Evolutionary conservation across 768 basidiomycete species (phyloP).

Genomic region (Calocera cornea): DNA sequence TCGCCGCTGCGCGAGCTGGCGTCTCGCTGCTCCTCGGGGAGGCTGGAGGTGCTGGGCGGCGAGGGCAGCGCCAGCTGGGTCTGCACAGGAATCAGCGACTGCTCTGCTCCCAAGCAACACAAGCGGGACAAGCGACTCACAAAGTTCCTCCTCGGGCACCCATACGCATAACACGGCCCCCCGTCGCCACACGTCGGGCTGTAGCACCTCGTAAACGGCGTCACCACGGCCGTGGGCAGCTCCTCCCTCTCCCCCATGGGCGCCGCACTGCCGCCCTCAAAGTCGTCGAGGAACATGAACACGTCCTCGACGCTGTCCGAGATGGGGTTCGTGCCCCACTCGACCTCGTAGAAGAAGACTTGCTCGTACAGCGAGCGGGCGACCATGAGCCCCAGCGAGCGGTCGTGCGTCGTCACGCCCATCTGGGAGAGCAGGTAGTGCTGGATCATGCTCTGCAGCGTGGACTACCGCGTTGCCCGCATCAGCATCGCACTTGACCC

Average conservation of each 20-base stretch:
- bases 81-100: neutral
- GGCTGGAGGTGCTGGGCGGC: neutral
- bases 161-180: conserved; percentile 63
- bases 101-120: too few species aligned
- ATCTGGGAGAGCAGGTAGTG: conserved; percentile 67
- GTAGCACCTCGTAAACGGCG: conserved; percentile 82
- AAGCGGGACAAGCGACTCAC: too few species aligned
- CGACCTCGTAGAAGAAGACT: conserved; percentile 92
- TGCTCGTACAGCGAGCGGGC: conserved; percentile 84
- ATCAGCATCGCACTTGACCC: conserved; percentile 8
- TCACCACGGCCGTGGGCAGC: conserved; percentile 81
- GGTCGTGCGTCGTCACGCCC: conserved; percentile 58
- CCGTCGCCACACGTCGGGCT: conserved; percentile 75
- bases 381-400: conserved; percentile 72
- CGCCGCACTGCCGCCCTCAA: conserved; percentile 37
- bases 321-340: conserved; percentile 74
- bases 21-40: neutral
- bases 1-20: too few species aligned
- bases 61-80: neutral
- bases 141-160: conserved; percentile 33
- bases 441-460: conserved; percentile 77
- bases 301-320: conserved; percentile 87
- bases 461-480: conserved; percentile 40
- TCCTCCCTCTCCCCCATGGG: conserved; percentile 29
- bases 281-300: conserved; percentile 80